A percentile compares a stretch with the other conserved stretches of the same genome.
Evolutionary conservation across 2,329 filamentous ascomycete genomes (phyloP).

Genomic region (Fusarium sp.): DNA sequence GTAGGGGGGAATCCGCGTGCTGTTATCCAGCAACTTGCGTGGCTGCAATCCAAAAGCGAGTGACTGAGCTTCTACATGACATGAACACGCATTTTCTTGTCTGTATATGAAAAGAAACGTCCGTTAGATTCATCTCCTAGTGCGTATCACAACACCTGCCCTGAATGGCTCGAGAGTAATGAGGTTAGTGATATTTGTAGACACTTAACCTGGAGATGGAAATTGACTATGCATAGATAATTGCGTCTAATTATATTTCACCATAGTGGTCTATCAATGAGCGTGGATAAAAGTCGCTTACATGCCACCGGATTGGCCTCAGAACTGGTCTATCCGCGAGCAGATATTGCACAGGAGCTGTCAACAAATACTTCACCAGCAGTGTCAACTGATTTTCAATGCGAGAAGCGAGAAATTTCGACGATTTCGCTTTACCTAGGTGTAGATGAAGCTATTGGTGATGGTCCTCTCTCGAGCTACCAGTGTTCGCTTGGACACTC

Average conservation of each 20-base stretch:
- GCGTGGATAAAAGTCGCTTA: not conserved
- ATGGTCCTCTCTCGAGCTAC: not conserved
- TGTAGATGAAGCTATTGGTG: not conserved
- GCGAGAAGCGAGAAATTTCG: not conserved
- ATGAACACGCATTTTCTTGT: not conserved
- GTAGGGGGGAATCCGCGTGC: not conserved
- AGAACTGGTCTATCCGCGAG: not conserved
- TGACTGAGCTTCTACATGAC: not conserved
- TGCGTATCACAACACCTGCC: not conserved
- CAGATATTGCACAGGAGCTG: not conserved
- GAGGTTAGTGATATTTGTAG: not conserved
- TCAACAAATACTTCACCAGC: not conserved
- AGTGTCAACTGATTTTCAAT: rapidly evolving
- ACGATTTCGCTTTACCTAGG: not conserved
- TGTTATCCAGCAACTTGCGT: not conserved
- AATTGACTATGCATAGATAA: not conserved
- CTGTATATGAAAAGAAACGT: not conserved
- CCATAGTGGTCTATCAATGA: not conserved
- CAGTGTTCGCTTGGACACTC: not conserved
- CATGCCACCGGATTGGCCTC: not conserved
- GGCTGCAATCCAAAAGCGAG: not conserved
- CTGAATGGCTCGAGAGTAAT: not conserved
- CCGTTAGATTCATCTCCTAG: not conserved
- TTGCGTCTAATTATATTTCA: rapidly evolving
- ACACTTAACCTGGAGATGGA: not conserved